Evolutionary conservation across 768 basidiomycete genomes (phyloP), one percentile per base, ranked within the genome.

Genomic region (Naematelia encephala): DNA sequence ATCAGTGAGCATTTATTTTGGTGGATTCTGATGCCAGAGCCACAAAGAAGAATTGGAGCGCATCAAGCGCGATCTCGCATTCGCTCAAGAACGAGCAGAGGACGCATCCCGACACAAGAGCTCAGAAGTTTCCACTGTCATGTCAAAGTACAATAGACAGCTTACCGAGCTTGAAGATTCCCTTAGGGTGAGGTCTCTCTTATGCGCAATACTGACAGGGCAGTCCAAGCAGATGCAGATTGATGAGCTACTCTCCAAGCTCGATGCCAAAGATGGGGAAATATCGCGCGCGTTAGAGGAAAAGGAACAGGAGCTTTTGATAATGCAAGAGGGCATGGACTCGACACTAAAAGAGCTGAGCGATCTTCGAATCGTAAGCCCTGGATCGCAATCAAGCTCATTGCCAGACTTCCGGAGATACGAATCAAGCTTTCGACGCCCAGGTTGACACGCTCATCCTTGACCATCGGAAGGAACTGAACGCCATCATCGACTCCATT

Each of bases 401-500:
- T 29, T 23, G 49, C 45, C 67, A 94, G 91, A 87, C 81, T 60
- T 88, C 90, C 79, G 88, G 87, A 51, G 80, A 93, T 29, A 83
- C 85, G 23, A 91, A 91, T 67, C 88, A 90, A 65, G 91, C 93
- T 0, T 91, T 90, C 60, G 90, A 90, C 73, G 89, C 91, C n/a
- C 91, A 98, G 77, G 92, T 99, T 68, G 94, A 98, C 75, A 94
- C 87, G 1, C 83, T 99, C 68, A 93, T 99, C 61, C 81, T 99
- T 55, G 96, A 99, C 73, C 88, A 94, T 75, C 85, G 92, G 75
- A 98, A 98, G 82, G 94, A 98, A 79, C 82, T 99, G 65, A 98
- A 99, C 78, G 84, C 91, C 68, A 93, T 99, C 73, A 98, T 99
- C 70, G 94, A 99, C 79, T 98, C 94, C 0, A 97, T 98, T 73